Evolutionary conservation across 495 filamentous ascomycete genomes (phyloP).

Genomic region (Aspergillus wentii): DNA sequence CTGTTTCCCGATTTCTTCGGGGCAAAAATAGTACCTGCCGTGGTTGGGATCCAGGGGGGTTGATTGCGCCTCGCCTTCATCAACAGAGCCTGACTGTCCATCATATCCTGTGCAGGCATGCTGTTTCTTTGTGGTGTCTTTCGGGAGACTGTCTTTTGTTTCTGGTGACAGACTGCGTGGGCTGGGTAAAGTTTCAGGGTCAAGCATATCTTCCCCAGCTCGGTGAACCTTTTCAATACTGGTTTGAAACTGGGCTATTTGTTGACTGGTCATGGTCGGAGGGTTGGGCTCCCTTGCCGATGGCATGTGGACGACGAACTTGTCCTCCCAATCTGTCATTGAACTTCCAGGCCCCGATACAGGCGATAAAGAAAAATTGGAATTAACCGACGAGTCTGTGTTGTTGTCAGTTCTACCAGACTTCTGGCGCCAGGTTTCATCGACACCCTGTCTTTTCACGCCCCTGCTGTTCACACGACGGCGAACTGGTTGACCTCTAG

Average conservation of each 20-base stretch:
- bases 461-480: too few relatives aligned
- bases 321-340: conserved; percentile 37
- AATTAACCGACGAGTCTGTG: conserved; percentile 25
- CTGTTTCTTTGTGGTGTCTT: too few relatives aligned
- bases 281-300: conserved; percentile 42
- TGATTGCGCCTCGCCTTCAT: conserved; percentile 6
- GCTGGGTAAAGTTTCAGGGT: conserved; percentile 29
- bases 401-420: conserved; percentile 17
- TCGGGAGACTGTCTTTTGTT: too few relatives aligned
- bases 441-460: too few relatives aligned
- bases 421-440: conserved; percentile 13
- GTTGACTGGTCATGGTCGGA: conserved; percentile 30
- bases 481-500: too few relatives aligned
- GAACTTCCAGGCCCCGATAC: conserved; percentile 29
- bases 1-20: conserved; percentile 39
- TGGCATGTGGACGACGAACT: conserved; percentile 45
- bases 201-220: conserved; percentile 21
- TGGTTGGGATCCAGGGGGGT: conserved; percentile 2
- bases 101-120: too few relatives aligned
- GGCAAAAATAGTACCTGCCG: conserved; percentile 33
- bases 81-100: too few relatives aligned
- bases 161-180: conserved; percentile 27
- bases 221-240: conserved; percentile 30
- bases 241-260: conserved; percentile 38
- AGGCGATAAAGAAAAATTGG: conserved; percentile 28